phyloP scores from a whole-genome alignment of 345 rosid genomes.

The Populus alba region DNA sequence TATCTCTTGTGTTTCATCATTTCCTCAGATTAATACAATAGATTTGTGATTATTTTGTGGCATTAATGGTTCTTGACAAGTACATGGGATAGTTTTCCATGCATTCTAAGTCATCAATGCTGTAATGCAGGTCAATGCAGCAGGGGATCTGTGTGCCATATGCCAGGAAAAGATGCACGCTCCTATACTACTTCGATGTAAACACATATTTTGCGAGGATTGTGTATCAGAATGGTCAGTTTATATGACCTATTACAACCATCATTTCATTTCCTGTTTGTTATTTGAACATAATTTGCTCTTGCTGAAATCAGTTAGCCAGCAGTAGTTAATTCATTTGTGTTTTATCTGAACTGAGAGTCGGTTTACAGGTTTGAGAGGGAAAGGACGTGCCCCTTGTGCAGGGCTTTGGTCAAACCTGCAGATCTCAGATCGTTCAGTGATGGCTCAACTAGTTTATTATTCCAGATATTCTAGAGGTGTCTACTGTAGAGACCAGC shows the following conservation, averaged over 20 bases:
- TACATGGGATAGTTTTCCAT: not conserved
- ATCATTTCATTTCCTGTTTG: not conserved
- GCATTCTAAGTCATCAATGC: not conserved
- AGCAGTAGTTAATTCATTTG: not conserved
- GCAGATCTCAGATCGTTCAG: conserved; percentile 93
- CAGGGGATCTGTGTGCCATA: conserved; percentile 92
- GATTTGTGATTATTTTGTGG: not conserved
- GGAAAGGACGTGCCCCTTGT: conserved; percentile 96
- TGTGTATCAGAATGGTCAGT: conserved; percentile 97
- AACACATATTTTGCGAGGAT: conserved; percentile 97
- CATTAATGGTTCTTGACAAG: not conserved
- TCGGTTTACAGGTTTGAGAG: conserved; percentile 86
- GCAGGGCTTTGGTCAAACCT: conserved; percentile 91
- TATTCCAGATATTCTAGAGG: conserved; percentile 82
- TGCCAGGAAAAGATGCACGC: conserved; percentile 99
- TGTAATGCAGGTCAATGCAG: conserved; percentile 77
- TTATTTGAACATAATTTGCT: not conserved
- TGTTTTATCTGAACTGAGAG: conserved; percentile 5
- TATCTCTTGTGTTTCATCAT: not conserved
- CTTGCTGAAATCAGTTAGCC: not conserved
- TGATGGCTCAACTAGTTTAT: conserved; percentile 94
- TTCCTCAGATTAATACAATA: not conserved
- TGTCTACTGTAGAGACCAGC: conserved; percentile 7
- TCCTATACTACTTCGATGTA: conserved; percentile 87
- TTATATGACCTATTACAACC: not conserved